Base-by-base conservation (phyloP, 106 monocot species). In the Platanthera zijinensis region DNA sequence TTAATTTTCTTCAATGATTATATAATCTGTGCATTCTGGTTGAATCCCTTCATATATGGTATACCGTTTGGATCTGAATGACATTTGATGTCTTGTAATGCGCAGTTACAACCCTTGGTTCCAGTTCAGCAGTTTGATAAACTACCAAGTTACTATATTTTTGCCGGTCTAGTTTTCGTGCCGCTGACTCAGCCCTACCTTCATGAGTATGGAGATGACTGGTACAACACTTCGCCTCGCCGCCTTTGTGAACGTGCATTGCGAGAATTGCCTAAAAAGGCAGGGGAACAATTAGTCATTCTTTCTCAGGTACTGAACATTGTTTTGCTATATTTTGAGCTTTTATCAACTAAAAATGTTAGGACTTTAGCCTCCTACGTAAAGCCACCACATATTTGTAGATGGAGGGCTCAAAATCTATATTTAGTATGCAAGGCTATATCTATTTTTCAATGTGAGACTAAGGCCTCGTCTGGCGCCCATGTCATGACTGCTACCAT, bases 201-300 rank as follows among this genome's bases (percentile, higher is more conserved):
- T 78, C 99, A 99, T 80, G 99, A 94, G 69, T 94, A 92, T 85
- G 99, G 99, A 73, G 94, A 99, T 75, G 99, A 94, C 80, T 99
- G 99, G 94, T 99, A 94, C 72, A 99, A 99, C 30, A 81, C 75
- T 76, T 99, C 92, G n/a, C 94, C 94, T 75, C 94, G 99, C 50
- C 89, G 88, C 74, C 75, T 99, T n/a, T 99, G 99, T 84, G 94
- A 99, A 77, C 86, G 92, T 53, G 90, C 99, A 66, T 53, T 99
- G 17, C 67, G 92, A 78, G 99, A 94, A 57, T 78, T 90, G 67
- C 99, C 99, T n/a, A 83, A 92, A 71, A 99, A 82, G 78, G 79
- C 88, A 52, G 94, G 88, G 54, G 82, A 99, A 86, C 88, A 99
- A 74, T 84, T 99, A 70, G 88, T 99, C 74, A 79, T 99, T 73